Base-by-base conservation (phyloP, 345 rosid genomes). In the Euclidium syriacum region DNA sequence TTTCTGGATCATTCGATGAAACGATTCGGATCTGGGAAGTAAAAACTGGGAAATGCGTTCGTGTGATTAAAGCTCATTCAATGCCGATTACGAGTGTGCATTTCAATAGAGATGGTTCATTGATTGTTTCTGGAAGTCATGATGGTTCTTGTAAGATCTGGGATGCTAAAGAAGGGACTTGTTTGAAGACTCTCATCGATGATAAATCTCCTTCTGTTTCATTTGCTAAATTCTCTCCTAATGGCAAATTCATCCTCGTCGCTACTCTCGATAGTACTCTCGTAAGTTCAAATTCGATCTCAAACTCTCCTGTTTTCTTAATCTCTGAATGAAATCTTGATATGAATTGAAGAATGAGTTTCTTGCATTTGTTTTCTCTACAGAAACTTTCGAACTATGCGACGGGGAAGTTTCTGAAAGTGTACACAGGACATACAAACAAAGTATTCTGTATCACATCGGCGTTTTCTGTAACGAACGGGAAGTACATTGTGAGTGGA, bases 351-450 rank as follows among this genome's bases (percentile, higher is more conserved):
- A 6, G 22, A 20, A 59, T 60, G 41, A 35, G 9, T 35, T 54
- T 23, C 7, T 54, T 46, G 25, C 18, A 26, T 24, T 11, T 16
- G 35, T 43, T 7, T 43, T 24, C 12, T 1, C 7, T 50, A 71
- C 83, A 94, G 99, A 94, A 87, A 67, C 82, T 94, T 1, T 94
- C 92, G 65, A 90, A 94, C 82, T 94, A 94, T 75, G 79, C 90
- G 0, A 36, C 90, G 0, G 95, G 96, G 68, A 94, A 90, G 83
- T 90, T 83, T 78, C 52, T 83, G 76, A 94, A 94, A 73, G 80
- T 79, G 0, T 94, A 90, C 67, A 70, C 85, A 1, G 99, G 99
- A 4, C 99, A 94, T 58, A 77, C 85, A 2, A 94, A 94, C 77
- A 85, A 39, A 58, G 78, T 52, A 4, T 94, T 84, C 73, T 94